These are phyloP conservation scores for Suillus variegatus DNA, from an alignment of 768 basidiomycete genomes.

Conservation along the genomic window DNA sequence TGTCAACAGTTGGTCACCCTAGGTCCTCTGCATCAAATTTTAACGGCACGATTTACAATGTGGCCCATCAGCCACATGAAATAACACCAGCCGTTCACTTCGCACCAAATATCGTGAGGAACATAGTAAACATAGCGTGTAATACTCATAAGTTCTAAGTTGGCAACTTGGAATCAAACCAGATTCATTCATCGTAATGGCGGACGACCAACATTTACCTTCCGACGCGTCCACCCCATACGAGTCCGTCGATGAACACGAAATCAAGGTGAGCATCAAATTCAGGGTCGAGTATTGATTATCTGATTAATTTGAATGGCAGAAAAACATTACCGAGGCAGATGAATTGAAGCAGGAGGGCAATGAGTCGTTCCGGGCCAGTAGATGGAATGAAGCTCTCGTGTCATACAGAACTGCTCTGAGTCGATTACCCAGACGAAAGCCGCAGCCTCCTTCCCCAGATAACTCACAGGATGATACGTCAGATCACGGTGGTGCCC, in stretches of 20 bases:
- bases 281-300: background rate
- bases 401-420: constrained; percentile 69
- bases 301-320: constrained; percentile 9
- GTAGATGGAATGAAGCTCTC: constrained; percentile 71
- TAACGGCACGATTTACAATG: background rate
- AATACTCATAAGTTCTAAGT: background rate
- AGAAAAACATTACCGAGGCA: constrained; percentile 53
- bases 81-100: background rate
- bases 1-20: too few species aligned
- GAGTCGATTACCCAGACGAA: constrained; percentile 59
- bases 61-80: background rate
- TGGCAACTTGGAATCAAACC: background rate
- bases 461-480: constrained; percentile 23
- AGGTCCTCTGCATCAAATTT: background rate
- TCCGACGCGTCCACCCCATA: background rate
- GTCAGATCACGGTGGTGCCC: background rate
- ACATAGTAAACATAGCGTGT: background rate
- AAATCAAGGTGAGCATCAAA: background rate
- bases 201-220: constrained; percentile 5
- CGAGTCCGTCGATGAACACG: background rate
- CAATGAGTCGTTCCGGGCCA: constrained; percentile 68
- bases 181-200: background rate
- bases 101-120: background rate
- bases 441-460: constrained; percentile 18
- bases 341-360: constrained; percentile 73